Evolutionary conservation across 2,329 filamentous ascomycete genomes (phyloP).

Genomic region (Trichophyton equinum): DNA sequence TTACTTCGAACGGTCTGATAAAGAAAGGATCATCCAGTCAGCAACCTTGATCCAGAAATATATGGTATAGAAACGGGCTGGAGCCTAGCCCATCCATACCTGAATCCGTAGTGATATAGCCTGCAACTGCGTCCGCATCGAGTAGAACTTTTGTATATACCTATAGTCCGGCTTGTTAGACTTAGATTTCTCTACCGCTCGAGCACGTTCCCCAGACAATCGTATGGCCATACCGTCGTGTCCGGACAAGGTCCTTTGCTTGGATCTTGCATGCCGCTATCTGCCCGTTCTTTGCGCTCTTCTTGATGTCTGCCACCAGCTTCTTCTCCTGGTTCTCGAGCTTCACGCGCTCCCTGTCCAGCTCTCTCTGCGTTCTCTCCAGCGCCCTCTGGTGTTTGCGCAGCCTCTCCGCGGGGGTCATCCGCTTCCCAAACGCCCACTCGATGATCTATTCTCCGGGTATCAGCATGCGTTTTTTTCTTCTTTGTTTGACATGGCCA

Average conservation of each 20-base stretch:
- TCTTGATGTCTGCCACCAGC: conserved; percentile 88
- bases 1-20: conserved; percentile 78
- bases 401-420: conserved; percentile 66
- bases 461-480: neutral
- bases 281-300: conserved; percentile 94
- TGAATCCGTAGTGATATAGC: conserved; percentile 91
- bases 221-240: conserved; percentile 49
- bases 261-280: conserved; percentile 99
- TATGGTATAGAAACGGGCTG: neutral
- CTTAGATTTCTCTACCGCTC: neutral
- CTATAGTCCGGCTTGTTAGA: conserved; percentile 31
- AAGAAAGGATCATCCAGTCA: neutral
- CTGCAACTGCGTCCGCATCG: conserved; percentile 93
- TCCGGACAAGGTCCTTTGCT: conserved; percentile 90
- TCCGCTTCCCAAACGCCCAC: conserved; percentile 98
- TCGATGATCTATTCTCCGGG: conserved; percentile 63
- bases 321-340: conserved; percentile 99
- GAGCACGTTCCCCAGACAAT: too few species aligned
- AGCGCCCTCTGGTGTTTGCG: conserved; percentile 79
- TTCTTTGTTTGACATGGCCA: neutral
- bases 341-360: conserved; percentile 89
- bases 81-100: conserved; percentile 37
- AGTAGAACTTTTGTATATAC: conserved; percentile 96
- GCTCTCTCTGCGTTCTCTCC: conserved; percentile 91
- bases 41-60: neutral